Evolutionary conservation across 352 stramenopile species (phyloP), one percentile per base, ranked within the genome.

Genomic region (Phytophthora quininea): DNA sequence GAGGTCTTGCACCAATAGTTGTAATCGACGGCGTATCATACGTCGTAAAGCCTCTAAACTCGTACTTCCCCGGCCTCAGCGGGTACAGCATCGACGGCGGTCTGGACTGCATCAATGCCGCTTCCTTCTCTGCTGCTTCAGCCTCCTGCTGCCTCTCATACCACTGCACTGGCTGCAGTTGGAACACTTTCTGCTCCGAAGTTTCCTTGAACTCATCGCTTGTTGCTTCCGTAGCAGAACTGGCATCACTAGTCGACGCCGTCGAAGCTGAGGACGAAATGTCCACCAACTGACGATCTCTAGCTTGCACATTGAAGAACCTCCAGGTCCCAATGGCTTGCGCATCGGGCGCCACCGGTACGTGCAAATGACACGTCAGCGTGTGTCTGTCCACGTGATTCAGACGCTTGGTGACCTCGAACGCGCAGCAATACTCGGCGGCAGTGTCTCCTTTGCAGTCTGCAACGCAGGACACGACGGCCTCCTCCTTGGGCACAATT

Each of bases 1-100:
- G 27, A 46, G 58, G 38, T 27, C 45, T 55, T 19, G 51, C n/a
- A 58, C 4, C 11, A 4, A 54, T 32, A 6, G 67, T 29, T 3
- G 50, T 48, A 0, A 50, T 33, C 6, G 68, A 68, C 2, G 71
- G 54, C 10, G 63, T 58, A 7, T 80, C 62, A 33, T 79, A 79
- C 14, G 69, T 84, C 33, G 80, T 84, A 58, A 90, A 92, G 0
- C 84, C 84, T 40, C 64, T 67, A 60, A 92, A 90, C 38, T 90
- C 79, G 64, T 88, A 92, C 38, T 79, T 81, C 1, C 84, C 84
- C 3, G 84, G 73, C 4, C 70, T 64, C 11, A 92, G 68, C 24
- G 84, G 84, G 48, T 86, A 86, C 45, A 91, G 35, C 3, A 69
- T 9, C 19, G 71, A 78, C n/a, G 58, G 62, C 11, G 29, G 50